phyloP scores from a whole-genome alignment of 2,329 filamentous ascomycete genomes.

The Teratosphaeria destructans region DNA sequence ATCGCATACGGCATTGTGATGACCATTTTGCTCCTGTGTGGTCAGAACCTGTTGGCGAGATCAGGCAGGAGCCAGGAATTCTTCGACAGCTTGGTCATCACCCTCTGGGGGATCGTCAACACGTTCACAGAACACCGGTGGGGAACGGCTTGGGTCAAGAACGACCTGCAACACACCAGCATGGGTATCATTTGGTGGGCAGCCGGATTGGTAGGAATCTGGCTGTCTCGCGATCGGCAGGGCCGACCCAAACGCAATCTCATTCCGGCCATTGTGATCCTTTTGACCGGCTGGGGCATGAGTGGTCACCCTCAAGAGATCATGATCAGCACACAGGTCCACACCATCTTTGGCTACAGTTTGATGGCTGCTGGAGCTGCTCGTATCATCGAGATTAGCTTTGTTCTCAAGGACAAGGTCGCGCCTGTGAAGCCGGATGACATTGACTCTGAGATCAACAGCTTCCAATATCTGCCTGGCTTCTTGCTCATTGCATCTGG shows the following conservation, averaged over 20 bases:
- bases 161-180: conserved; percentile 95
- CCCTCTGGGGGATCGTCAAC: conserved; percentile 92
- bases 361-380: conserved; percentile 81
- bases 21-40: conserved; percentile 75
- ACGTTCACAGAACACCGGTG: conserved; percentile 97
- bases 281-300: conserved; percentile 94
- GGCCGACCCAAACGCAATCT: conserved; percentile 86
- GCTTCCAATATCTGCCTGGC: conserved; percentile 34
- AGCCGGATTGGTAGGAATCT: conserved; percentile 80
- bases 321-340: conserved; percentile 75
- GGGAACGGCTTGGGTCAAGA: conserved; percentile 79
- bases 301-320: conserved; percentile 78
- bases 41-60: conserved; percentile 74
- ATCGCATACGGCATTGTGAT: conserved; percentile 86
- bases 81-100: conserved; percentile 85
- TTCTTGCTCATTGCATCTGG: conserved; percentile 75
- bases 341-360: conserved; percentile 85
- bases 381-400: conserved; percentile 82
- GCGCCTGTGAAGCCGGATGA: conserved; percentile 22
- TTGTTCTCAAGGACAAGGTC: conserved; percentile 66
- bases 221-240: conserved; percentile 75
- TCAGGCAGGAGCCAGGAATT: conserved; percentile 90
- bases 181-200: conserved; percentile 99
- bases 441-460: conserved; percentile 35
- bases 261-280: conserved; percentile 79